Evolutionary conservation across 495 filamentous ascomycete genomes (phyloP).

Genomic region (Penicillium malachiteum): DNA sequence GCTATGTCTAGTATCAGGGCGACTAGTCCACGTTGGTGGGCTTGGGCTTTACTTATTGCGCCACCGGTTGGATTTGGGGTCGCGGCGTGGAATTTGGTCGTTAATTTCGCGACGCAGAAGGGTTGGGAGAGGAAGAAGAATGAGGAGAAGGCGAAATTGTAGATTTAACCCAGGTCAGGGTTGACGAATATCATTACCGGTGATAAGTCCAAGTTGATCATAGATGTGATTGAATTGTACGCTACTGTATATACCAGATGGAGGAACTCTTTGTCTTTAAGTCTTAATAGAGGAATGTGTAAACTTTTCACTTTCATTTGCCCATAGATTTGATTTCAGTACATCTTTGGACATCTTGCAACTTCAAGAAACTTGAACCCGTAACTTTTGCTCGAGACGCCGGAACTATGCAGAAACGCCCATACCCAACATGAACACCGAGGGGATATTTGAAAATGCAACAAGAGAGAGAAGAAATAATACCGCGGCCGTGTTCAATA

Average conservation of each 20-base stretch:
- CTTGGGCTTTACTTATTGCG: conserved; percentile 64
- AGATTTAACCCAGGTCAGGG: conserved; percentile 2
- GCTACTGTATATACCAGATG: not conserved
- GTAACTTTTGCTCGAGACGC: conserved; percentile 6
- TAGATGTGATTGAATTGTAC: not conserved
- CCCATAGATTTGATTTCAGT: no score
- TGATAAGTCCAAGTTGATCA: no score
- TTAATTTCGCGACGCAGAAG: conserved; percentile 64
- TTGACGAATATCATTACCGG: not conserved
- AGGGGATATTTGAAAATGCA: not conserved
- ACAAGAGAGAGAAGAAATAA: not conserved
- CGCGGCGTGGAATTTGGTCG: conserved; percentile 64
- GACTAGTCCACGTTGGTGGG: conserved; percentile 77
- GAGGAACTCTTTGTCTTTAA: no score
- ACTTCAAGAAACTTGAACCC: not conserved
- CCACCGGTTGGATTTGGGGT: conserved; percentile 69
- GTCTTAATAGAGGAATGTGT: no score
- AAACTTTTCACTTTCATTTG: no score
- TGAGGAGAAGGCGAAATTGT: conserved; percentile 70
- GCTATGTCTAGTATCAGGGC: conserved; percentile 61
- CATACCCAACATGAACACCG: not conserved
- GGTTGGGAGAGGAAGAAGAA: conserved; percentile 66
- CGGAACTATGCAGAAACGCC: conserved; percentile 9
- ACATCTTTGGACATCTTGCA: no score
- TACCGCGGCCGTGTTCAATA: no score